A percentile compares a stretch with the other conserved stretches of the same genome.
Conservation (phyloP, 2,329 filamentous ascomycete genomes). For the Ceratocystis colombiana region DNA sequence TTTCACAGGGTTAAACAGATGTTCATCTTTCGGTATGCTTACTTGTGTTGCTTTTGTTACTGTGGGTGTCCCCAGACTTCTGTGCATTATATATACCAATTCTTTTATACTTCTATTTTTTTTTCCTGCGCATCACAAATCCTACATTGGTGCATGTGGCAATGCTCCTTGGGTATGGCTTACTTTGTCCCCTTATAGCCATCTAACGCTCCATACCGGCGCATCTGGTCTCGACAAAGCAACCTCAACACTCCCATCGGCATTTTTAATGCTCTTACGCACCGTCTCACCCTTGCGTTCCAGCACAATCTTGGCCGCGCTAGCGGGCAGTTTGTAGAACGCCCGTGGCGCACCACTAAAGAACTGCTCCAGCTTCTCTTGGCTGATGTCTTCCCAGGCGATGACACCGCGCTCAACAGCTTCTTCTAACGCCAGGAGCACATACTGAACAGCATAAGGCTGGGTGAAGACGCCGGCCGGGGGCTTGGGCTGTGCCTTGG, state of each 20-base stretch:
- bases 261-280: conserved; percentile 34
- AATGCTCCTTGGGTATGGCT: not conserved
- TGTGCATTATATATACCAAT: not conserved
- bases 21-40: too few species aligned
- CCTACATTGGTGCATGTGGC: too few species aligned
- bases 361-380: conserved; percentile 46
- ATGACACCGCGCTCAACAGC: conserved; percentile 47
- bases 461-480: conserved; percentile 74
- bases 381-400: conserved; percentile 42
- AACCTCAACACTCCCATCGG: conserved; percentile 36
- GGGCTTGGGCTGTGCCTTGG: conserved; percentile 48
- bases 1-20: not conserved
- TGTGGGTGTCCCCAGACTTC: not conserved
- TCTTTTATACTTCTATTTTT: not conserved
- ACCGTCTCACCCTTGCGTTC: conserved; percentile 38
- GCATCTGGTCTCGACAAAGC: conserved; percentile 37
- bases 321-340: conserved; percentile 41
- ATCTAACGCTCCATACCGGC: conserved; percentile 37
- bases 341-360: conserved; percentile 42
- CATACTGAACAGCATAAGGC: conserved; percentile 55
- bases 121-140: too few species aligned
- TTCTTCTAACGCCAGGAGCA: conserved; percentile 52
- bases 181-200: conserved; percentile 28
- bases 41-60: conserved; percentile 9
- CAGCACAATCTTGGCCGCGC: conserved; percentile 32